Evolutionary conservation across 2,329 filamentous ascomycete genomes (phyloP).

Genomic region (Talaromyces verruculosus): DNA sequence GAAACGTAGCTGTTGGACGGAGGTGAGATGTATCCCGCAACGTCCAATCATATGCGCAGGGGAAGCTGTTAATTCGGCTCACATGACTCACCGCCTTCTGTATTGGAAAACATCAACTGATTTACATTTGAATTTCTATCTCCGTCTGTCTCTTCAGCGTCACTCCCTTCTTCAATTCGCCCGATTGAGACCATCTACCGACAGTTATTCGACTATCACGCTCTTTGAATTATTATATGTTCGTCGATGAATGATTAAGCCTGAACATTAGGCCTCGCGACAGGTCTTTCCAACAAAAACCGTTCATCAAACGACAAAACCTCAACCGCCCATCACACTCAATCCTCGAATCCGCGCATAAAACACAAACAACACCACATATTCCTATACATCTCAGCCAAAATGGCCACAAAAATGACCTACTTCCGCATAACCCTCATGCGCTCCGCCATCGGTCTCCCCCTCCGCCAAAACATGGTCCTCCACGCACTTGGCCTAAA

Average conservation of each 20-base stretch:
- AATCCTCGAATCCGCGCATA: not conserved
- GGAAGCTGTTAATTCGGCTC: conserved; percentile 21
- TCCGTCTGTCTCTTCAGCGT: not conserved
- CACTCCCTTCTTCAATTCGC: too few species aligned
- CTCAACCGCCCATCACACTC: not conserved
- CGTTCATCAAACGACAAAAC: not conserved
- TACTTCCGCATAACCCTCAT: conserved; percentile 91
- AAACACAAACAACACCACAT: not conserved
- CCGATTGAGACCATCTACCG: too few species aligned
- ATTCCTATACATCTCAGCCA: not conserved
- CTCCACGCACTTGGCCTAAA: conserved; percentile 82
- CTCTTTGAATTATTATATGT: not conserved
- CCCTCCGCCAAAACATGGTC: conserved; percentile 73
- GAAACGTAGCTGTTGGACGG: conserved; percentile 7
- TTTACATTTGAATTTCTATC: conserved; percentile 3
- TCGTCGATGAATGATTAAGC: not conserved
- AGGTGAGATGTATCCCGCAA: not conserved
- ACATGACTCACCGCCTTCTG: conserved; percentile 38
- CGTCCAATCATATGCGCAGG: conserved; percentile 5
- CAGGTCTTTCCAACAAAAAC: not conserved
- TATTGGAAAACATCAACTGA: conserved; percentile 18
- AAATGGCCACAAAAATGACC: conserved; percentile 53
- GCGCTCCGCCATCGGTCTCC: conserved; percentile 85
- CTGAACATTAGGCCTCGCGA: not conserved
- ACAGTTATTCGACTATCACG: too few species aligned